Conservation (phyloP, 2,329 filamentous ascomycete species). For the Orbilia ellipsospora region DNA sequence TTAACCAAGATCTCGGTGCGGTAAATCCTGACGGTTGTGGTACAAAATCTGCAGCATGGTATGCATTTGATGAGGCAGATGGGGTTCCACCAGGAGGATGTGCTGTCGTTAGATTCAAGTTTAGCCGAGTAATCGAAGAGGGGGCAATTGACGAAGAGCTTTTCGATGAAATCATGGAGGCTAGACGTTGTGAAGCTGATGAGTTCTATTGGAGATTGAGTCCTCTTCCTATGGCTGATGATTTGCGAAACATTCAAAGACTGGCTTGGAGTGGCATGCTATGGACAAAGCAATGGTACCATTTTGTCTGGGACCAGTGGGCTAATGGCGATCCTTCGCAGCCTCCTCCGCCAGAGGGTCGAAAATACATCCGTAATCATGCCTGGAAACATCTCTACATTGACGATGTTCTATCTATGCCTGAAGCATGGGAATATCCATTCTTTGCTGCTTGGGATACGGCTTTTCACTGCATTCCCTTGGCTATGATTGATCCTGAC, state of each 20-base stretch:
- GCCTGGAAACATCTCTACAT: conserved; percentile 96
- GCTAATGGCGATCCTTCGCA: conserved; percentile 90
- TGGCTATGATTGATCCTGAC: conserved; percentile 97
- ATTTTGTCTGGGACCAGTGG: conserved; percentile 98
- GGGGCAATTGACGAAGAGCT: conserved; percentile 81
- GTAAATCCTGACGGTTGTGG: conserved; percentile 83
- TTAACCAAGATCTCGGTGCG: conserved; percentile 80
- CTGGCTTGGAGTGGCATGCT: conserved; percentile 97
- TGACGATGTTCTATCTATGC: conserved; percentile 96
- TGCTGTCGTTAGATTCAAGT: conserved; percentile 90
- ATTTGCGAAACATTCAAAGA: conserved; percentile 92
- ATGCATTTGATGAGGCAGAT: conserved; percentile 86
- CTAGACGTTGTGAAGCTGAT: conserved; percentile 86
- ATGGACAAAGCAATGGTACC: conserved; percentile 97
- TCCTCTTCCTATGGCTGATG: conserved; percentile 90
- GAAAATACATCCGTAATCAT: conserved; percentile 83
- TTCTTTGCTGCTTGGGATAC: conserved; percentile 88
- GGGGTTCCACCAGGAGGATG: conserved; percentile 91
- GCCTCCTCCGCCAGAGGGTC: conserved; percentile 82
- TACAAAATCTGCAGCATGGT: conserved; percentile 93
- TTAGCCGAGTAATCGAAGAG: conserved; percentile 76
- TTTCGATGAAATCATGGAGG: conserved; percentile 90
- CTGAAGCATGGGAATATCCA: conserved; percentile 97
- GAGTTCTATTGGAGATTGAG: conserved; percentile 96
- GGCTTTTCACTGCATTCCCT: conserved; percentile 93